Base-by-base conservation (phyloP, 495 filamentous ascomycete genomes). In the Amniculicola lignicola region DNA sequence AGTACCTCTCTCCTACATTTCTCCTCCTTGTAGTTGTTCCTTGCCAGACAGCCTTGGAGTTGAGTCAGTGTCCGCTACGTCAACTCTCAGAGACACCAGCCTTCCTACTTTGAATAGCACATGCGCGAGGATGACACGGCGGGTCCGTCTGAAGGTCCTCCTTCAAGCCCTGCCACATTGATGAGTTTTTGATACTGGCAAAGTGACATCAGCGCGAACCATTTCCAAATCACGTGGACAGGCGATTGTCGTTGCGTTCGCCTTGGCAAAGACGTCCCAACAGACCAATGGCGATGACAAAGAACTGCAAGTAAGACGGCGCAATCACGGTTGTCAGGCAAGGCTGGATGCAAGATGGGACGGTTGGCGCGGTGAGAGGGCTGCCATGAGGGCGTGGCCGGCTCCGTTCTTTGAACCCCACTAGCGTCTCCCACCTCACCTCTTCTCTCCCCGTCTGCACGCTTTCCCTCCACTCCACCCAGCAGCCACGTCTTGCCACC, bases 121-220 rank as follows among this genome's bases (percentile, higher is more conserved):
- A 95, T 54, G 93, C 93, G 54, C 84, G 79, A 55, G 92, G 82
- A 75, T 94, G 89, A 67, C 93, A 98, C 45, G 91, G 88, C 43
- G 88, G 88, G 61, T 92, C 79, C 45, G 75, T 76, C 44, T 77
- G 77, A 21, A 95, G 69, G 69, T 89, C 88, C 69, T 90, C 80
- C 66, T 91, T 63, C 67, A 66, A 71, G 54, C 25, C 73, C 72
- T 66, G 7, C 21, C 16, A 15, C 10, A 41, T 12, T 9, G 4
- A n/a, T 59, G 22, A 59, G 54, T 29, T 50, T 18, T 48, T 16
- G n/a, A 18, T 25, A 6, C 28, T 23, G 11, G 7, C 16, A 19
- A 4, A 35, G 31, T 59, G 50, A 54, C 38, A 52, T 57, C 47
- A 33, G 27, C 22, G 36, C 42, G 22, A 41, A 47, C 37, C 46